Conservation (phyloP, 768 basidiomycete genomes). For the Leucocoprinus sp. region DNA sequence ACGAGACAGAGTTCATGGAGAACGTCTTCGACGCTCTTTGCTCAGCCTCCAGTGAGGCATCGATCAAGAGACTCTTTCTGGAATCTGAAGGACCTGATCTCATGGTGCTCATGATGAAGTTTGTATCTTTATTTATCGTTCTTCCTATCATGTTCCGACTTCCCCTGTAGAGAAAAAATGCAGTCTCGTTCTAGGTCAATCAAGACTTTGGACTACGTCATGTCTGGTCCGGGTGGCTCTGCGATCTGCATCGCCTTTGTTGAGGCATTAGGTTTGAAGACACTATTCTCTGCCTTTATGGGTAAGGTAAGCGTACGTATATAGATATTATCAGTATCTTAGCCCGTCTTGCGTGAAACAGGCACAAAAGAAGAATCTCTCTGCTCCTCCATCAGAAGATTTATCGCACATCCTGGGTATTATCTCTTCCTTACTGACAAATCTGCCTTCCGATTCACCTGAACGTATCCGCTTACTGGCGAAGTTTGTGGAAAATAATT, state of each 20-base stretch:
- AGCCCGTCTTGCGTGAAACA: no score
- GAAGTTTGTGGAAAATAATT: constrained; percentile 90
- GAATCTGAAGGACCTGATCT: constrained; percentile 90
- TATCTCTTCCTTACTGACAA: constrained; percentile 79
- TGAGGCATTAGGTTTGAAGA: constrained; percentile 81
- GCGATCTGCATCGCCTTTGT: constrained; percentile 78
- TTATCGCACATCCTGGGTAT: constrained; percentile 83
- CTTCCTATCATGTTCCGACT: neutral
- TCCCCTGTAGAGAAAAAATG: constrained; percentile 59
- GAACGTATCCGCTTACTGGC: constrained; percentile 74
- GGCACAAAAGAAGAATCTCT: constrained; percentile 53
- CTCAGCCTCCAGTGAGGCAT: constrained; percentile 70
- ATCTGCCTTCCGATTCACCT: constrained; percentile 78
- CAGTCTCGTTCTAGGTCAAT: constrained; percentile 77
- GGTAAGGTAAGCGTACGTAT: constrained; percentile 57
- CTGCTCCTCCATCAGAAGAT: constrained; percentile 63
- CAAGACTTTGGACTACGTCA: constrained; percentile 86
- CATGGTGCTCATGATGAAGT: constrained; percentile 99
- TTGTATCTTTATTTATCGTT: constrained; percentile 19
- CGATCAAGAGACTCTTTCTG: constrained; percentile 77
- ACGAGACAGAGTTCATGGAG: constrained; percentile 97
- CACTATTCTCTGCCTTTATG: constrained; percentile 87
- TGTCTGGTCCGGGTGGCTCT: constrained; percentile 68
- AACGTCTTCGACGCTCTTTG: constrained; percentile 90
- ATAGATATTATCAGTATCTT: neutral